Conservation (phyloP, 129 eudicot species). For the Tanacetum coccineum region DNA sequence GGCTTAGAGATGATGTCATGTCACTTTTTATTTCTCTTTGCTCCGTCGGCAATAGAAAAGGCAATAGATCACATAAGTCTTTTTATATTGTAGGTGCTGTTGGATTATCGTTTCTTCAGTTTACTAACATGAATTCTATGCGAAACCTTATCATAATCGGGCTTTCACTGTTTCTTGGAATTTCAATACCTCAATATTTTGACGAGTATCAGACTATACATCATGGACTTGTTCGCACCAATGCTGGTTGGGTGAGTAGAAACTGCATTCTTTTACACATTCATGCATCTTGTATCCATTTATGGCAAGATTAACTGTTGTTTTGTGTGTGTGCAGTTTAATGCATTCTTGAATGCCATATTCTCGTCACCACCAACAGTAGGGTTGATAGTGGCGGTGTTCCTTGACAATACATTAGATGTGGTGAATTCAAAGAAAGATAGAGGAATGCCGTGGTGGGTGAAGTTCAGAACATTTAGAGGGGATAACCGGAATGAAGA, state of each 20-base stretch:
- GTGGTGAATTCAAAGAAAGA: constrained; percentile 86
- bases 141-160: constrained; percentile 93
- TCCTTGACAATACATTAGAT: constrained; percentile 85
- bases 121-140: constrained; percentile 99
- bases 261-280: not conserved
- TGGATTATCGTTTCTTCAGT: constrained; percentile 94
- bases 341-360: constrained; percentile 70
- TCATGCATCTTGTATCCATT: not conserved
- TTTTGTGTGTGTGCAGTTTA: constrained; percentile 51
- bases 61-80: not conserved
- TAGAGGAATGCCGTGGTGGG: constrained; percentile 98
- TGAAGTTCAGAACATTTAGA: constrained; percentile 79
- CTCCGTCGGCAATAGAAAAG: no score
- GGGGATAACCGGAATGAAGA: constrained; percentile 89
- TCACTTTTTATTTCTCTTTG: no score
- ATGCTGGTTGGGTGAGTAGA: constrained; percentile 93
- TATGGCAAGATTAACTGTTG: constrained; percentile 1
- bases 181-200: constrained; percentile 89
- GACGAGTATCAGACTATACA: constrained; percentile 46
- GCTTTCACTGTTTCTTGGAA: constrained; percentile 91
- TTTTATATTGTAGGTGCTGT: constrained; percentile 60
- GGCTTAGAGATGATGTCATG: no score
- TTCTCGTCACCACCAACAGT: constrained; percentile 79
- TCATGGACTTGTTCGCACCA: constrained; percentile 84
- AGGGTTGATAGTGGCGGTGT: constrained; percentile 63